A percentile compares a stretch with the other conserved stretches of the same genome.
phyloP scores from a whole-genome alignment of 83 land plant genomes.

The Thuja plicata region DNA sequence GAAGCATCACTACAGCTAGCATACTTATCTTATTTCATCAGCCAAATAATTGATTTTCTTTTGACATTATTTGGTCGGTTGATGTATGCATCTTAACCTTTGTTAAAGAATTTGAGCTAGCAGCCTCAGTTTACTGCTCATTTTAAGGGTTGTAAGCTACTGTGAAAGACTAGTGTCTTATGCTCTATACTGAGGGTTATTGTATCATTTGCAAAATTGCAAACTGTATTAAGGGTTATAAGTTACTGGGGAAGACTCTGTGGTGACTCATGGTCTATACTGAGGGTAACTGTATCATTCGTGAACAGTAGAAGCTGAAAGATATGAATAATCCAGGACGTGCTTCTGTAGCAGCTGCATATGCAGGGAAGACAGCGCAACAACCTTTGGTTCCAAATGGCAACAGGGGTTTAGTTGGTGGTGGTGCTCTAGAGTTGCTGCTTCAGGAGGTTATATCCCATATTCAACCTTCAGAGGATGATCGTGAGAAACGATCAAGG shows the following conservation, averaged over 20 bases:
- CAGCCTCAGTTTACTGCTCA: background rate
- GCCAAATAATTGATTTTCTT: background rate
- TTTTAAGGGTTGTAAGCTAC: background rate
- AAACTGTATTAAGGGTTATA: background rate
- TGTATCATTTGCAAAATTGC: background rate
- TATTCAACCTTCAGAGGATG: slow-evolving; percentile 5
- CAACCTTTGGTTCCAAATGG: background rate
- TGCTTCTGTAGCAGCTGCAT: background rate
- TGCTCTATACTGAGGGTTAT: background rate
- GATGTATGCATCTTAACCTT: background rate
- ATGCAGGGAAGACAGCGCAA: background rate
- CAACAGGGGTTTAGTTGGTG: background rate
- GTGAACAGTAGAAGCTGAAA: background rate
- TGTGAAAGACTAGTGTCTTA: background rate
- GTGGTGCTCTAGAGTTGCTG: background rate
- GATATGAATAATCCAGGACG: background rate
- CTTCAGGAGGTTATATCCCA: background rate
- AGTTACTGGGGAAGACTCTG: background rate
- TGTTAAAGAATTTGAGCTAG: background rate
- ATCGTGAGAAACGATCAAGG: background rate
- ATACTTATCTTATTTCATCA: background rate
- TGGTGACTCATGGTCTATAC: background rate
- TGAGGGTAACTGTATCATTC: slow-evolving; percentile 1
- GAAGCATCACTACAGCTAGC: background rate
- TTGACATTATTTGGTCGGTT: background rate